Conservation (phyloP, 768 basidiomycete species). For the Calocybe gangraenosa region DNA sequence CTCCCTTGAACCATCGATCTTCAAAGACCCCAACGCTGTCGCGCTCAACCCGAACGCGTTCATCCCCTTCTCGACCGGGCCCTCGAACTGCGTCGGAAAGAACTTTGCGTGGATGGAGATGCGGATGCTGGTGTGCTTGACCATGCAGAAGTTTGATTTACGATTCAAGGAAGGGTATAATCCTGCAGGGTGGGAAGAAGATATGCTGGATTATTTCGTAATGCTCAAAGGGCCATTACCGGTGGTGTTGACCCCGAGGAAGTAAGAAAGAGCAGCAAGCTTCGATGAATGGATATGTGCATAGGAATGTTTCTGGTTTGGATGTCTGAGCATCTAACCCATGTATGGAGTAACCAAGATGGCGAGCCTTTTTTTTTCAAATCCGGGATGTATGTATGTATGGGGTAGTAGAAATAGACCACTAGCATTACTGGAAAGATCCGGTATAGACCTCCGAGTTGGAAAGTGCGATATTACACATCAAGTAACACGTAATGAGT, state of each 20-base stretch:
- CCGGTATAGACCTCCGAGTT: too few relatives aligned
- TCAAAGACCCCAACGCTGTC: slow-evolving; percentile 19
- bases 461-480: too few relatives aligned
- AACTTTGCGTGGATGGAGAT: slow-evolving; percentile 38
- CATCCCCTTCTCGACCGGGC: slow-evolving; percentile 39
- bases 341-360: too few relatives aligned
- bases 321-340: too few relatives aligned
- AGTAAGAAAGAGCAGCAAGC: slow-evolving; percentile 5
- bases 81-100: slow-evolving; percentile 39
- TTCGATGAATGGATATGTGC: too few relatives aligned
- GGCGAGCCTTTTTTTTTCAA: too few relatives aligned
- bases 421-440: too few relatives aligned
- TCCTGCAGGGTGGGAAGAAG: slow-evolving; percentile 25
- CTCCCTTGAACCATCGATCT: slow-evolving; percentile 28
- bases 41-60: slow-evolving; percentile 29
- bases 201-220: slow-evolving; percentile 32
- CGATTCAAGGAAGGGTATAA: slow-evolving; percentile 28
- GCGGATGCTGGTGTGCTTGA: slow-evolving; percentile 30
- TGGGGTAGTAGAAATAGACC: too few relatives aligned
- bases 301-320: too few relatives aligned
- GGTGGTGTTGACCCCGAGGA: slow-evolving; percentile 28
- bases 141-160: slow-evolving; percentile 36
- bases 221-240: slow-evolving; percentile 27
- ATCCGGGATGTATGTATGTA: too few relatives aligned
- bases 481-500: too few relatives aligned